These are phyloP conservation scores for Ceratobasidium sp. DNA, from an alignment of 1,284 basidiomycete species.

Conservation along the genomic window DNA sequence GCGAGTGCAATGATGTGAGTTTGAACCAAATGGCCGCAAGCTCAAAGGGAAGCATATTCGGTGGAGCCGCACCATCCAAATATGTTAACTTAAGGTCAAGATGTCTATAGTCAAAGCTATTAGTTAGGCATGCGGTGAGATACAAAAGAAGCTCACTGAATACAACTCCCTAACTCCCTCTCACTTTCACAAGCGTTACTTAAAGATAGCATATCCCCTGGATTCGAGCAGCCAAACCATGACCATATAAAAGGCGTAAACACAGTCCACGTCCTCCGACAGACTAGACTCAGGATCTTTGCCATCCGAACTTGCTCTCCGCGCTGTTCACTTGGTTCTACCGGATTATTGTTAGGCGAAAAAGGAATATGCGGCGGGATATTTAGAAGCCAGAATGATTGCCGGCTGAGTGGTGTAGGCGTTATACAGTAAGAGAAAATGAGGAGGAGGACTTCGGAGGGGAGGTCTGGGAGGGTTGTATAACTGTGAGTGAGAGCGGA, in stretches of 20 bases:
- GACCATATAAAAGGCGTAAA: slow-evolving; percentile 4
- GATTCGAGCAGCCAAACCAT: background rate
- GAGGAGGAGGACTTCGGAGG: slow-evolving; percentile 1
- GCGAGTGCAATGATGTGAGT: background rate
- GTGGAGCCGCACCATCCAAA: background rate
- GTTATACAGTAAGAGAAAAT: background rate
- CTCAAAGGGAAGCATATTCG: background rate
- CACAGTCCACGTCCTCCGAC: background rate
- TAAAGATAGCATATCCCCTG: background rate
- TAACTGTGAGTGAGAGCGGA: background rate
- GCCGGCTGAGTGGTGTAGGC: background rate
- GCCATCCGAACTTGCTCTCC: slow-evolving; percentile 3
- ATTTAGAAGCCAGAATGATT: slow-evolving; percentile 2
- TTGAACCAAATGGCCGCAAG: slow-evolving; percentile 13
- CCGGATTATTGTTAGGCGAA: background rate
- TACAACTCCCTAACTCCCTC: background rate
- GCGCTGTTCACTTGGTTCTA: background rate
- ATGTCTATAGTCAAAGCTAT: background rate
- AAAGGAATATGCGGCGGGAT: slow-evolving; percentile 11
- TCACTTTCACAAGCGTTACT: background rate
- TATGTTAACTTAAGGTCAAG: background rate
- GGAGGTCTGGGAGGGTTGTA: slow-evolving; percentile 3
- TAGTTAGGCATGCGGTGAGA: background rate
- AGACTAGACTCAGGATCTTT: slow-evolving; percentile 11
- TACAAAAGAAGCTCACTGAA: slow-evolving; percentile 5